Evolutionary conservation across 2,329 filamentous ascomycete genomes (phyloP), one percentile per base, ranked within the genome.

Genomic region (Scedosporium aurantiacum): DNA sequence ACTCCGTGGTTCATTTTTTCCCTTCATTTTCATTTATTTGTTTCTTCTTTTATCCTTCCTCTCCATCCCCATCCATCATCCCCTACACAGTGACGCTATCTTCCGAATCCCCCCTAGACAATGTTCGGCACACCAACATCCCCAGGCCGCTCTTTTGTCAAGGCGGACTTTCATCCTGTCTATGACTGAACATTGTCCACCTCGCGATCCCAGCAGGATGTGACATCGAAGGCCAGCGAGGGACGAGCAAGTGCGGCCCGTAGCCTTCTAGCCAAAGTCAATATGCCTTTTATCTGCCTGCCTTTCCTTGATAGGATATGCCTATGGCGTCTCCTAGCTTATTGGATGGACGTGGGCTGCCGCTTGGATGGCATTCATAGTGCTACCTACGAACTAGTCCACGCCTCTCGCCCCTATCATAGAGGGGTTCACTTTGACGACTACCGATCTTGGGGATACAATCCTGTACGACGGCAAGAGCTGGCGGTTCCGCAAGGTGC

Each of bases 401-500:
- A 25, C 41, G n/a, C 21, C 41, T 27, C 23, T 37, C 23, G 32
- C 10, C 7, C 8, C 37, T 12, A 25, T n/a, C 23, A 47, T 37
- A 21, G 41, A 21, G 21, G 57, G 21, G 41, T 58, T 27, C 40
- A 43, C 40, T 18, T 59, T 27, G 43, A 52, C 57, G 40, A 50
- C 58, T 37, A 21, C 45, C 58, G 43, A 60, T 47, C 58, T 23
- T 60, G 58, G 50, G 54, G 18, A 52, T 43, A n/a, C 28, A 12
- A n/a, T 27, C 27, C 28, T 52, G 58, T 54, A 47, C 43, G 21
- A 60, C 58, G n/a, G 18, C 27, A 28, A 47, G 12, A 60, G 58
- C 27, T 60, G 58, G 58, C 58, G 47, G 58, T 60, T 32, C 28
- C 45, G 58, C 58, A 60, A 60, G 45, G 43, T 32, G 27, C 45